These are phyloP conservation scores for Atkinsonella hypoxylon DNA, from an alignment of 2,329 filamentous ascomycete species.

Conservation along the genomic window DNA sequence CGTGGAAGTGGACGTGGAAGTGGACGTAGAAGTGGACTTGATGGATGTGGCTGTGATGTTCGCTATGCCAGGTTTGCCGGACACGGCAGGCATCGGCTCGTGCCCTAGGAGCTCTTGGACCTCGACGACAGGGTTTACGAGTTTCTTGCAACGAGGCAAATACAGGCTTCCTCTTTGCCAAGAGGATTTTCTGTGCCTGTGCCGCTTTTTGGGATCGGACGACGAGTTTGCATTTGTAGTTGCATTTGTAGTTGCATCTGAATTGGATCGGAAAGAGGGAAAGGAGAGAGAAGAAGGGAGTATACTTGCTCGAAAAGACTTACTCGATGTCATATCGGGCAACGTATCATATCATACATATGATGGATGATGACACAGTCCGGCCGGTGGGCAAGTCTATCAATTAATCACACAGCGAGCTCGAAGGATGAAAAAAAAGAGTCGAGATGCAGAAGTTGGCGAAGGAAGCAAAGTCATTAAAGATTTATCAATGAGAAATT, in stretches of 20 bases:
- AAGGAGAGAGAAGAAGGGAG: conserved; percentile 26
- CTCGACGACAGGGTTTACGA: conserved; percentile 2
- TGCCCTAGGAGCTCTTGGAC: not conserved
- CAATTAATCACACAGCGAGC: conserved; percentile 20
- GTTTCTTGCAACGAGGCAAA: conserved; percentile 7
- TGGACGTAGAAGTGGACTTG: conserved; percentile 2
- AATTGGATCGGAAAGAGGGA: conserved; percentile 19
- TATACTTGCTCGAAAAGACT: conserved; percentile 28
- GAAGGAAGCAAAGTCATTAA: not conserved
- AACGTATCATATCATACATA: too few species aligned
- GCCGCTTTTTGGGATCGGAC: not conserved
- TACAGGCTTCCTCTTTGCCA: conserved; percentile 13
- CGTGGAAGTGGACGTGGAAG: not conserved
- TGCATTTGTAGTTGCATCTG: conserved; percentile 10
- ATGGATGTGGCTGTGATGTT: not conserved
- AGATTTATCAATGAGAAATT: not conserved
- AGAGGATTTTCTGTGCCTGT: conserved; percentile 9
- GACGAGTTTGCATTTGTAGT: not conserved
- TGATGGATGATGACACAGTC: conserved; percentile 13
- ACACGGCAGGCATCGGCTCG: conserved; percentile 10
- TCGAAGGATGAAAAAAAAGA: conserved; percentile 13
- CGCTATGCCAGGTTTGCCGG: not conserved
- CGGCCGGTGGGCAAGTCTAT: conserved; percentile 10
- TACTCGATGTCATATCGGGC: conserved; percentile 34
- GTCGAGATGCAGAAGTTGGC: not conserved